Conservation (phyloP, 2,329 filamentous ascomycete species). For the Ustilaginoidea virens region DNA sequence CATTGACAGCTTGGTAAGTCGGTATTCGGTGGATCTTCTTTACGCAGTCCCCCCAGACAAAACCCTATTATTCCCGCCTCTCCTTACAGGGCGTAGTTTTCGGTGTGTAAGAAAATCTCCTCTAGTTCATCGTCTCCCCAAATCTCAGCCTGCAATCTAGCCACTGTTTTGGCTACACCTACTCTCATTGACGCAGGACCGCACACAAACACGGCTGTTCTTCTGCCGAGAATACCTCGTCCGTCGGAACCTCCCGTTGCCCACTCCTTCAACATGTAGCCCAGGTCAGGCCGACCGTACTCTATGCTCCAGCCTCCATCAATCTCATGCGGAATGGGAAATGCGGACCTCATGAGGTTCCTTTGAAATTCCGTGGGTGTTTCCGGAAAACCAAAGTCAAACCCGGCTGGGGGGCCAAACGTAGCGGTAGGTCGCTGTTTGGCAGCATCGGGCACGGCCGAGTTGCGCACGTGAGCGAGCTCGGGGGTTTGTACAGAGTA, state of each 20-base stretch:
- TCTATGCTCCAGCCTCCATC: slow-evolving; percentile 81
- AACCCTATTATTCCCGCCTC: too few relatives aligned
- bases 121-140: slow-evolving; percentile 66
- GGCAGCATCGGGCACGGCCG: slow-evolving; percentile 19
- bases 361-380: slow-evolving; percentile 82
- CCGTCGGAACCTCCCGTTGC: slow-evolving; percentile 54
- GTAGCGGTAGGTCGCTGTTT: slow-evolving; percentile 35
- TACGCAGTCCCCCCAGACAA: not conserved
- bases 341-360: slow-evolving; percentile 80
- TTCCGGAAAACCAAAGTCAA: slow-evolving; percentile 67
- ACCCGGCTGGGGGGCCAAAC: slow-evolving; percentile 45
- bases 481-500: slow-evolving; percentile 33
- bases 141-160: slow-evolving; percentile 66
- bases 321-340: slow-evolving; percentile 52
- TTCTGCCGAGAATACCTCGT: slow-evolving; percentile 55
- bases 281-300: slow-evolving; percentile 78
- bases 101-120: slow-evolving; percentile 86
- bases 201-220: slow-evolving; percentile 86
- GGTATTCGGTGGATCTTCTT: too few relatives aligned
- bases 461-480: slow-evolving; percentile 39
- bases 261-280: slow-evolving; percentile 73
- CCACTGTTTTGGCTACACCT: slow-evolving; percentile 76
- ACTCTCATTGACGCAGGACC: slow-evolving; percentile 77
- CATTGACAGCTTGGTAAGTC: too few relatives aligned
- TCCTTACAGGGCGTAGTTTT: slow-evolving; percentile 72